Evolutionary conservation across 2,329 filamentous ascomycete species (phyloP).

Genomic region (Xenosphaeropsis pyriputrescens): DNA sequence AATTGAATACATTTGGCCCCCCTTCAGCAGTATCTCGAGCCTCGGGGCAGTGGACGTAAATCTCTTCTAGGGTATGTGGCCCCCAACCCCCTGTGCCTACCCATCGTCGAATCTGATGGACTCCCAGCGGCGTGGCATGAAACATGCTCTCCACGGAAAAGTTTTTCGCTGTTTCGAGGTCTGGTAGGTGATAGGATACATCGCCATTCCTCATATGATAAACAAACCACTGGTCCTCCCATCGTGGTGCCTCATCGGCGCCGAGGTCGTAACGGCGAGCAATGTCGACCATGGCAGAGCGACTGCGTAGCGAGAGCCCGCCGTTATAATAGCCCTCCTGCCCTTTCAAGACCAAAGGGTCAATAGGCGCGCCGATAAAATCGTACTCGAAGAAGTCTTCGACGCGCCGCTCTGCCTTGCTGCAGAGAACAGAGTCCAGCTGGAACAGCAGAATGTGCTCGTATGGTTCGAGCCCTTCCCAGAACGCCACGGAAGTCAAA

Average conservation of each 20-base stretch:
- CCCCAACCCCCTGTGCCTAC: too few species aligned
- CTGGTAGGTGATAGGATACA: conserved; percentile 8
- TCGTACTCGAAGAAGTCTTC: conserved; percentile 17
- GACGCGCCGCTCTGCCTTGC: conserved; percentile 9
- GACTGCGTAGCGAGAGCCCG: conserved; percentile 17
- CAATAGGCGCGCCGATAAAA: conserved; percentile 20
- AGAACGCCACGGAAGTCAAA: conserved; percentile 17
- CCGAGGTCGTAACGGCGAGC: conserved; percentile 1
- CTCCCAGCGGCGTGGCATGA: conserved; percentile 6
- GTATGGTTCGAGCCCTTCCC: conserved; percentile 17
- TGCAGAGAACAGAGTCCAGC: conserved; percentile 16
- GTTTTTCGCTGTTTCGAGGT: conserved; percentile 5
- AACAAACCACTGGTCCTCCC: conserved; percentile 11
- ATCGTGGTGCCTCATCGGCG: conserved; percentile 3
- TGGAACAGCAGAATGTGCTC: conserved; percentile 17
- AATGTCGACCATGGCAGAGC: conserved; percentile 14
- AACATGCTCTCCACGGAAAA: conserved; percentile 9
- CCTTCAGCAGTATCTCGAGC: too few species aligned
- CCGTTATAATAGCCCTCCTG: conserved; percentile 13
- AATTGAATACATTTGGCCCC: too few species aligned
- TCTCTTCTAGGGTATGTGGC: too few species aligned
- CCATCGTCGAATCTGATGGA: conserved; percentile 2
- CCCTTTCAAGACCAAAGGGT: conserved; percentile 6
- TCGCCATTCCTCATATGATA: conserved; percentile 9
- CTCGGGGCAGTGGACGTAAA: too few species aligned